A percentile compares a stretch with the other conserved stretches of the same genome.
phyloP scores from a whole-genome alignment of 1,284 basidiomycete genomes.

The Leccinum pachyderme region DNA sequence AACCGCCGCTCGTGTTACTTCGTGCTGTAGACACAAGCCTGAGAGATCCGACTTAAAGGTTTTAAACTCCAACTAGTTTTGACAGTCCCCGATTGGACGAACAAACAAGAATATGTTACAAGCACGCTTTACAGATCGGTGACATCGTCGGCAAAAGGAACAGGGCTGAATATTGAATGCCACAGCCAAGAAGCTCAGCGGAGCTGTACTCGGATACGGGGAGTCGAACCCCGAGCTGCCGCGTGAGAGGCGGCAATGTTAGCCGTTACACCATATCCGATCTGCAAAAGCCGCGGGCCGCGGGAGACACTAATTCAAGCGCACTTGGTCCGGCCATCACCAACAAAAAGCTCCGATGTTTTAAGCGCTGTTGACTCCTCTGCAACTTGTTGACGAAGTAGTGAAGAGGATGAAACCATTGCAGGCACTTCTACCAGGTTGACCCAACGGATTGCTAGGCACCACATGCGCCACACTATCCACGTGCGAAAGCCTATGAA shows the following conservation, averaged over 20 bases:
- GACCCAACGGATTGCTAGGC: background rate
- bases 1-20: background rate
- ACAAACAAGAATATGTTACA: background rate
- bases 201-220: conserved; percentile 45
- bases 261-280: conserved; percentile 71
- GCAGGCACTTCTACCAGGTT: background rate
- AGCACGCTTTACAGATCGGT: background rate
- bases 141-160: background rate
- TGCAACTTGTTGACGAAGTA: background rate
- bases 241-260: conserved; percentile 72
- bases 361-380: background rate
- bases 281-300: background rate
- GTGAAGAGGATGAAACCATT: background rate
- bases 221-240: conserved; percentile 62
- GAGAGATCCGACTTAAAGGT: no score
- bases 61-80: background rate
- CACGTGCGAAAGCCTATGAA: background rate
- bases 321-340: background rate
- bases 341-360: no score
- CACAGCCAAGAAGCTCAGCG: background rate
- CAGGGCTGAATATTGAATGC: background rate
- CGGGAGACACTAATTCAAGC: background rate
- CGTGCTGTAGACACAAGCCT: no score
- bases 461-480: background rate
- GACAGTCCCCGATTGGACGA: background rate